phyloP scores from a whole-genome alignment of 257 asterid species.

The Forsythia suspensa region DNA sequence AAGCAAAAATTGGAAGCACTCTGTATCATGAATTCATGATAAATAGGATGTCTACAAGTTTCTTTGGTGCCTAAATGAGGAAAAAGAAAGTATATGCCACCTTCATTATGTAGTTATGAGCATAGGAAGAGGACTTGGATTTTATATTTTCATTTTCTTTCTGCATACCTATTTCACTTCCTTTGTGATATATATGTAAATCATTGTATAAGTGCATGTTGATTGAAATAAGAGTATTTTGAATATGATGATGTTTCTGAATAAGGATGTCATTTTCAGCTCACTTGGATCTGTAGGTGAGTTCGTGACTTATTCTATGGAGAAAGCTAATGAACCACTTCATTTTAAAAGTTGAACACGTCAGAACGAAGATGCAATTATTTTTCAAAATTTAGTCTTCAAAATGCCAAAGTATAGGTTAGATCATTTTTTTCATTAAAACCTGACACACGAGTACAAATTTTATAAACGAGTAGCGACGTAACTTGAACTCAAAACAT shows the following conservation, averaged over 20 bases:
- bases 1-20: slow-evolving; percentile 61
- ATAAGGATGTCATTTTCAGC: no score
- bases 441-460: no score
- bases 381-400: not conserved
- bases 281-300: not conserved
- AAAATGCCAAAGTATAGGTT: not conserved
- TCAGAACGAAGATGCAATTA: not conserved
- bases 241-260: not conserved
- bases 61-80: not conserved
- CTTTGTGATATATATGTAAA: slow-evolving; percentile 9
- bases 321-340: not conserved
- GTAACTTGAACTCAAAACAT: not conserved
- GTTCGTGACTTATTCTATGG: not conserved
- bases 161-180: not conserved
- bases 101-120: slow-evolving; percentile 10
- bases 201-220: slow-evolving; percentile 13
- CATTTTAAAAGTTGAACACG: no score
- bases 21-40: slow-evolving; percentile 48
- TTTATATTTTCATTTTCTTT: slow-evolving; percentile 4
- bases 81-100: not conserved
- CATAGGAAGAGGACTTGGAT: slow-evolving; percentile 12
- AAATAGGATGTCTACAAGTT: not conserved
- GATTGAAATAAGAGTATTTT: slow-evolving; percentile 2
- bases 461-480: not conserved
- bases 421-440: no score